Base-by-base conservation (phyloP, 768 basidiomycete genomes). In the Amanita pseudoporphyria region DNA sequence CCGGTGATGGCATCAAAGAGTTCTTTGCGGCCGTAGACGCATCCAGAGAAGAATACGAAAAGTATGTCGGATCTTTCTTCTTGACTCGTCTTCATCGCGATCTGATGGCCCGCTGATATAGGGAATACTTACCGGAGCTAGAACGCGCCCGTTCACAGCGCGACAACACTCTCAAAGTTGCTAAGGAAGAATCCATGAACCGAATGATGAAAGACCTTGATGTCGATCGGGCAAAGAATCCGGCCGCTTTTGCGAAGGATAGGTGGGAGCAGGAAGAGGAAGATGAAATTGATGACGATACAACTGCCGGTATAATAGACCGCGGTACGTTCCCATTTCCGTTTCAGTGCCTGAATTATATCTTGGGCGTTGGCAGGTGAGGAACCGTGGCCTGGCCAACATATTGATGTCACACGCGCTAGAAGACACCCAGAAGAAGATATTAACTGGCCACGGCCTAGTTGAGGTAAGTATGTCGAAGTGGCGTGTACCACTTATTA, bases 21-120 rank as follows among this genome's bases (percentile, higher is more conserved):
- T 96, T 99, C 64, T 87, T 99, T 60, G 79, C 84, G 26, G 92
- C 90, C 2, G 92, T 99, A 9, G 85, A 94, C 56, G 84, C 79
- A 26, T 91, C 88, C 1, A 72, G 91, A 56, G 72, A 80, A 49
- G 93, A 94, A 65, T 99, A 96, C 65, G 83, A 88, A 64, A 83
- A 71, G 94, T 96, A 59, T 57, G 80, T 65, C 9, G 44, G 0
- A 9, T 13, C 14, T 9, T 6, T 22, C 3, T 22, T 26, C 18
- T 38, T 39, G 43, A 45, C 42, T 24, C 24, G 12, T 47, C 24
- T 36, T 42, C 24, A 43, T 28, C 26, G 26, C 38, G 38, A 32
- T 35, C 45, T 50, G 51, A 45, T 24, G 38, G 40, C 40, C 38
- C 39, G 9, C n/a, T 36, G 40, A 49, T 51, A 26, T 64, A 95